A percentile compares a stretch with the other conserved stretches of the same genome.
Conservation (phyloP, 371 early-diverging fungal species). For the Gilbertella persicaria region DNA sequence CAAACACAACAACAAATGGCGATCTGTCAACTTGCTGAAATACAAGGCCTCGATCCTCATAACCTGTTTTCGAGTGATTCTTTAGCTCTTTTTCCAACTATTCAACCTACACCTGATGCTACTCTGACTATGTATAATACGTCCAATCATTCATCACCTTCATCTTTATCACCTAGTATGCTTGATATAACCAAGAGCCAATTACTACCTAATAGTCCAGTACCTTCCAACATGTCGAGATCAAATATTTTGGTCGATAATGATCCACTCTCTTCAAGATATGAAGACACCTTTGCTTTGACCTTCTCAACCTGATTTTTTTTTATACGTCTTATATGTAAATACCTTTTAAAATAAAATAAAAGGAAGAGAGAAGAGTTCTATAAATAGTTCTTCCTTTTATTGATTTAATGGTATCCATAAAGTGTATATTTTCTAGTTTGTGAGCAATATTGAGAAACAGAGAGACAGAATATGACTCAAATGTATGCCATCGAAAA, state of each 20-base stretch:
- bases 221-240: constrained; percentile 4
- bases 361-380: too few species aligned
- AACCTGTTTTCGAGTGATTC: constrained; percentile 9
- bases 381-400: too few species aligned
- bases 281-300: too few species aligned
- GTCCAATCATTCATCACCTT: constrained; percentile 5
- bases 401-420: too few species aligned
- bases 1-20: constrained; percentile 56
- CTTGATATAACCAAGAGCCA: constrained; percentile 18
- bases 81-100: neutral
- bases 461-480: too few species aligned
- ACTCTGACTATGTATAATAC: constrained; percentile 18
- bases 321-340: too few species aligned
- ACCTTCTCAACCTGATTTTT: too few species aligned
- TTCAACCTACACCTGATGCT: constrained; percentile 15
- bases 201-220: constrained; percentile 22
- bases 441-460: too few species aligned
- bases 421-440: too few species aligned
- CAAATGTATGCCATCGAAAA: too few species aligned
- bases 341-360: too few species aligned
- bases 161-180: constrained; percentile 8
- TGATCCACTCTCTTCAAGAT: too few species aligned
- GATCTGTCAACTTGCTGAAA: constrained; percentile 28
- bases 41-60: constrained; percentile 13
- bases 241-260: neutral